Base-by-base conservation (phyloP, 495 filamentous ascomycete species). In the Alectoria sarmentosa region DNA sequence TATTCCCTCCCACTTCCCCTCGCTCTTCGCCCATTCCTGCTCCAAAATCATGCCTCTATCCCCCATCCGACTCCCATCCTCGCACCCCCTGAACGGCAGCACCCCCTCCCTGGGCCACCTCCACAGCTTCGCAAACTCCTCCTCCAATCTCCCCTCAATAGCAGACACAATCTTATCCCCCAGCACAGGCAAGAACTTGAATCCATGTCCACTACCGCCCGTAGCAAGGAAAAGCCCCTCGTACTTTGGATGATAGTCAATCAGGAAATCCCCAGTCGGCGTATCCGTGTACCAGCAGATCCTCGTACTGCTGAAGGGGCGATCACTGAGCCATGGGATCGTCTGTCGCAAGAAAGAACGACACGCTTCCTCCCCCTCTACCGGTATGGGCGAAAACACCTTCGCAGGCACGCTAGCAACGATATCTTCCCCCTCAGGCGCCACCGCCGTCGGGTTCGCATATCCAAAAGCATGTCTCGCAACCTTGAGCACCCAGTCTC, bases 211-310 rank as follows among this genome's bases (percentile, higher is more conserved):
- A 69, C 86, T 90, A 19, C 89, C 92, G 19, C 92, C 92, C 1
- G 89, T 93, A 2, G 90, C 88, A 19, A 97, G 70, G 73, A 96
- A 92, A 26, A 96, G 76, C 17, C 83, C 82, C 32, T 79, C 69
- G 71, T 84, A 83, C 13, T 74, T 70, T 0, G 91, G 91, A 66
- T 94, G 89, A 66, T 89, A 90, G 62, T 85, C 82, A 63, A 96
- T 81, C 38, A 96, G 76, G 77, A 92, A 96, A 73, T 96, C 88
- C 9, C 84, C 90, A 21, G 81, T 84, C 11, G 89, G 81, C 74
- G 90, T 95, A 77, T 96, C 92, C 10, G 82, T 86, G 67, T 97
- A 96, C 90, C 90, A 96, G 73, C 92, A 98, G 49, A 97, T 76
- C 23, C 90, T 79, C n/a, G 86, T 90, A 19, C 77, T 73, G 42